Evolutionary conservation across 805 yeast species (phyloP).

Genomic region (Kodamaea lidongshanica): DNA sequence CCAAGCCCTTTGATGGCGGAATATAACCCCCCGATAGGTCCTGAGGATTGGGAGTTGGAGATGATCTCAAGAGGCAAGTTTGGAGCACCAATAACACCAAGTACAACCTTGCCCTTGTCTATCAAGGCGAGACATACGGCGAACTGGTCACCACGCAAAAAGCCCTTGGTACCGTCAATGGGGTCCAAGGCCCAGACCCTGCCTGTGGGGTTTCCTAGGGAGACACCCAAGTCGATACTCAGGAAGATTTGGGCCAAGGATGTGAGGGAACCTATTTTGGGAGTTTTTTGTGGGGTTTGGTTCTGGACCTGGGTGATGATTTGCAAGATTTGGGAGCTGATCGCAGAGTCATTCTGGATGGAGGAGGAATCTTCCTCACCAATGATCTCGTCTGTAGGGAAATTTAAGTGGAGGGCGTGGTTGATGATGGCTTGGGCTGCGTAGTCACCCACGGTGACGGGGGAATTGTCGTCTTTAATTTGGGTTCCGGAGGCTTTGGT

Average conservation of each 20-base stretch:
- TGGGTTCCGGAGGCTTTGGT: constrained; percentile 49
- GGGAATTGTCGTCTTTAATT: constrained; percentile 83
- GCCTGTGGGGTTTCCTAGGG: constrained; percentile 70
- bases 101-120: constrained; percentile 74
- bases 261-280: constrained; percentile 37
- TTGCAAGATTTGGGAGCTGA: constrained; percentile 51
- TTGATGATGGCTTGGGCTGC: constrained; percentile 93
- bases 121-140: constrained; percentile 92
- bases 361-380: constrained; percentile 89
- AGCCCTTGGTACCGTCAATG: constrained; percentile 96
- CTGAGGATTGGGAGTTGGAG: constrained; percentile 30
- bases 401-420: constrained; percentile 69
- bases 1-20: constrained; percentile 67
- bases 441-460: constrained; percentile 94
- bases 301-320: constrained; percentile 52
- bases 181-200: constrained; percentile 98
- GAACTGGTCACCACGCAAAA: constrained; percentile 91
- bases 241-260: constrained; percentile 47
- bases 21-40: constrained; percentile 61
- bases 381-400: constrained; percentile 80
- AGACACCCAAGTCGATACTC: constrained; percentile 74
- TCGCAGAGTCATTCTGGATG: constrained; percentile 40
- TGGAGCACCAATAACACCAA: constrained; percentile 97
- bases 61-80: constrained; percentile 58
- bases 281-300: constrained; percentile 28